Evolutionary conservation across 176 grass and related monocot species (phyloP).

Genomic region (Tillandsia leiboldiana): DNA sequence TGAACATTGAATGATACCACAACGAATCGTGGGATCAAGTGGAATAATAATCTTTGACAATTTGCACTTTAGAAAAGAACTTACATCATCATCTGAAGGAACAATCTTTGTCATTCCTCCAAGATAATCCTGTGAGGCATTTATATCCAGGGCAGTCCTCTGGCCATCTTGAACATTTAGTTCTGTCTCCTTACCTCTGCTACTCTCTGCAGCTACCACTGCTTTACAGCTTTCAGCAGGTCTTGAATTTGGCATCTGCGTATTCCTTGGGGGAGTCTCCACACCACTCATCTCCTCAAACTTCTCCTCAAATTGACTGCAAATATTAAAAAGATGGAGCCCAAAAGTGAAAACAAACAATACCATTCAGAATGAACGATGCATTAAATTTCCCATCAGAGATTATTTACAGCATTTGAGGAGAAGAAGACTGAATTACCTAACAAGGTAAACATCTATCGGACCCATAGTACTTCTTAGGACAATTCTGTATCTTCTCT

Average conservation of each 20-base stretch:
- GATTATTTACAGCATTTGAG: background rate
- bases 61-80: conserved; percentile 8
- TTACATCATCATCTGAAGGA: conserved; percentile 80
- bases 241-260: conserved; percentile 30
- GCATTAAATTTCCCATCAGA: background rate
- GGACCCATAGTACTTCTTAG: conserved; percentile 88
- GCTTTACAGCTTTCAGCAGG: conserved; percentile 20
- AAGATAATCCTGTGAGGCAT: conserved; percentile 50
- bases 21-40: background rate
- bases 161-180: conserved; percentile 24
- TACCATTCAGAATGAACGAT: background rate
- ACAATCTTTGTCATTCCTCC: conserved; percentile 63
- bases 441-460: conserved; percentile 87
- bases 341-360: background rate
- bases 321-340: conserved; percentile 3
- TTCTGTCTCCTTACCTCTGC: conserved; percentile 28
- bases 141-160: conserved; percentile 33
- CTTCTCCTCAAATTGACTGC: conserved; percentile 74
- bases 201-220: conserved; percentile 25
- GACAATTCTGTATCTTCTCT: conserved; percentile 83
- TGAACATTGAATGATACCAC: too few species aligned
- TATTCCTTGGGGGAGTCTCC: conserved; percentile 30
- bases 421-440: conserved; percentile 34
- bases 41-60: background rate
- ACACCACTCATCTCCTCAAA: conserved; percentile 49